Base-by-base conservation (phyloP, 1,139 yeast species). In the Debaryomyces singareniensis region DNA sequence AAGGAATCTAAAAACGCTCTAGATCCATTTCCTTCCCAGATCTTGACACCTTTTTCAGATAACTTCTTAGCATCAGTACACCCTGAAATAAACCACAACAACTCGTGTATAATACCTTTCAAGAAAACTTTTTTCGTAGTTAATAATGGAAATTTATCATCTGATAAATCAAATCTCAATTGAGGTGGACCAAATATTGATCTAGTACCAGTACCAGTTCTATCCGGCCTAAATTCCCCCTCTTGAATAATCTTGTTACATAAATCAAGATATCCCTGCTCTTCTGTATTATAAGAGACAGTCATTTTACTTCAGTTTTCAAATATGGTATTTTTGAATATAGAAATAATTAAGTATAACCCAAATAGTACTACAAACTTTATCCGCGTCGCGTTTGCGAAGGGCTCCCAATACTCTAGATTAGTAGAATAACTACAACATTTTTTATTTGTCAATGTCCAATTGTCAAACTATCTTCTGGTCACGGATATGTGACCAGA, bases 21-120 rank as follows among this genome's bases (percentile, higher is more conserved):
- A 16, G 95, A 83, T n/a, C 98, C 98, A 51, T 91, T 93, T 13
- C 98, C 98, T 55, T 93, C 97, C 99, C 99, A 91, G 34, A 91
- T 91, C 50, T 78, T 87, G 13, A 91, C 94, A 18, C 95, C 96
- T 43, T 82, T 72, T 4, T 80, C 94, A 13, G 81, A 63, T 27
- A 91, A 64, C 41, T 73, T 67, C 43, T 79, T 81, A 15, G 93
- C 94, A 51, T 89, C 95, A 0, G 99, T 91, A 41, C 81, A 75
- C 1, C 97, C 98, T 3, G 77, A 68, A 9, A 93, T 72, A 51
- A 91, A 91, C 99, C 99, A 93, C 15, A 91, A 65, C 16, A 91
- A 67, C 53, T 91, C 98, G 41, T 85, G 80, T 26, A 89, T 74
- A 27, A 91, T 86, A 4, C 91, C 98, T 43, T 83, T 82, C 40